Evolutionary conservation across 1,284 basidiomycete species (phyloP).

Genomic region (Ustilago trichophora): DNA sequence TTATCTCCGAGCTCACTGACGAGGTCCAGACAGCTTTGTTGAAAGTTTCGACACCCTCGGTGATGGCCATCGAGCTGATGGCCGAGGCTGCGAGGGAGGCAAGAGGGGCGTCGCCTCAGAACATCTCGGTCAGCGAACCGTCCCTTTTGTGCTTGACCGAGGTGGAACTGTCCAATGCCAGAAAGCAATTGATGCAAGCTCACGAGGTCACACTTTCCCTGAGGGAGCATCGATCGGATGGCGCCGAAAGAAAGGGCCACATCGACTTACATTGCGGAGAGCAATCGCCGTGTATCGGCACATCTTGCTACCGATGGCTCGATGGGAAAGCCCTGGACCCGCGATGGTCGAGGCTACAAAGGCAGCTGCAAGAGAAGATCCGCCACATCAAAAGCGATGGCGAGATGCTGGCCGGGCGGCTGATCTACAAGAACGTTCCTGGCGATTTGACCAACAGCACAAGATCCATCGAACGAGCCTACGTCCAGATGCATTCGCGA

Average conservation of each 20-base stretch:
- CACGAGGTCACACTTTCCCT: too few species aligned
- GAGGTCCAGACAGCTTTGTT: constrained; percentile 1
- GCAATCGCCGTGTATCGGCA: too few species aligned
- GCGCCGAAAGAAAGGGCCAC: too few species aligned
- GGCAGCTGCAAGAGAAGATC: constrained; percentile 4
- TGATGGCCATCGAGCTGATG: constrained; percentile 14
- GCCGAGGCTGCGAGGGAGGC: constrained; percentile 11
- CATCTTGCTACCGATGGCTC: constrained; percentile 6
- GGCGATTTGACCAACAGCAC: background rate
- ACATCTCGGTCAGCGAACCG: too few species aligned
- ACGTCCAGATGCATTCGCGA: background rate
- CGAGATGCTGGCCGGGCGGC: constrained; percentile 13
- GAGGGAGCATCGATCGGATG: too few species aligned
- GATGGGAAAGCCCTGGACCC: background rate
- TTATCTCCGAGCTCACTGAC: constrained; percentile 3
- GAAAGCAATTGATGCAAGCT: too few species aligned
- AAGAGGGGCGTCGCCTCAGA: too few species aligned
- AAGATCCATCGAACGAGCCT: constrained; percentile 5
- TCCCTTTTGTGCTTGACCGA: too few species aligned
- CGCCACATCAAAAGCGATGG: constrained; percentile 3
- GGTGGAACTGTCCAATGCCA: too few species aligned
- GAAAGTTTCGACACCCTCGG: background rate
- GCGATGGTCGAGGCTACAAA: constrained; percentile 16
- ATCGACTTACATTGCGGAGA: too few species aligned
- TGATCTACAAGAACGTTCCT: constrained; percentile 19